Evolutionary conservation across 2,329 filamentous ascomycete species (phyloP).

Genomic region (Trematosphaeria pertusa): DNA sequence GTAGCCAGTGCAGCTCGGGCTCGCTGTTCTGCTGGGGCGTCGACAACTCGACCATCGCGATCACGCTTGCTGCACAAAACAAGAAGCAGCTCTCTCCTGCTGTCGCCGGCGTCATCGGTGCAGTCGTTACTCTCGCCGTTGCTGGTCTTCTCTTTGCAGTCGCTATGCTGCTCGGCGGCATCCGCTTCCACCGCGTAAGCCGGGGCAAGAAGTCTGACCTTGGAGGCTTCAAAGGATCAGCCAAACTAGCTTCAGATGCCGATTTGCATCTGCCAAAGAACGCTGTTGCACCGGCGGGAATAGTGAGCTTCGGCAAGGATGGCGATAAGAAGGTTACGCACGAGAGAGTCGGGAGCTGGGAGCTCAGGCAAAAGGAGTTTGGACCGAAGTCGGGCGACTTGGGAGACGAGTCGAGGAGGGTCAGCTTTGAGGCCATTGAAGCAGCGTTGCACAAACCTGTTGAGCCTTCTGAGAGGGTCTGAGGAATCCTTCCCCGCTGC

Average conservation of each 20-base stretch:
- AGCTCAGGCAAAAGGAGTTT: slow-evolving; percentile 53
- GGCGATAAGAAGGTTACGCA: slow-evolving; percentile 46
- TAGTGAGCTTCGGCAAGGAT: slow-evolving; percentile 30
- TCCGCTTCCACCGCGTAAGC: slow-evolving; percentile 52
- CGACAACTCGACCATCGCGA: slow-evolving; percentile 24
- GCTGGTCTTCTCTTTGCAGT: slow-evolving; percentile 51
- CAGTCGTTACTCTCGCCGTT: slow-evolving; percentile 58
- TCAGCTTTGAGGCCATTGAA: slow-evolving; percentile 56
- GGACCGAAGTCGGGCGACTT: slow-evolving; percentile 23
- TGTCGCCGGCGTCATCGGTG: slow-evolving; percentile 64
- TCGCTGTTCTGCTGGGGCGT: slow-evolving; percentile 60
- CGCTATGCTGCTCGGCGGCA: slow-evolving; percentile 53
- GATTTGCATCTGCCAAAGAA: slow-evolving; percentile 59
- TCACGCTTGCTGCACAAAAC: slow-evolving; percentile 4
- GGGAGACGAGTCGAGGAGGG: slow-evolving; percentile 39
- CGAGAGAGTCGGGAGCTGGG: slow-evolving; percentile 65
- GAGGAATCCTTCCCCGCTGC: too few relatives aligned
- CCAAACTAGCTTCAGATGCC: slow-evolving; percentile 62
- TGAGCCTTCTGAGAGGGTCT: slow-evolving; percentile 58
- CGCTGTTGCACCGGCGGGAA: slow-evolving; percentile 43
- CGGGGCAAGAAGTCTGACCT: slow-evolving; percentile 43
- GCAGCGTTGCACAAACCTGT: slow-evolving; percentile 52
- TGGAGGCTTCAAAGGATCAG: slow-evolving; percentile 64
- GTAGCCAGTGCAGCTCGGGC: slow-evolving; percentile 54
- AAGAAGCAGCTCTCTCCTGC: slow-evolving; percentile 46